Percentiles rank a stretch among this genome's conserved stretches.
These are phyloP conservation scores for Nannizziopsis barbatae DNA, from an alignment of 2,329 filamentous ascomycete genomes.

Conservation along the genomic window DNA sequence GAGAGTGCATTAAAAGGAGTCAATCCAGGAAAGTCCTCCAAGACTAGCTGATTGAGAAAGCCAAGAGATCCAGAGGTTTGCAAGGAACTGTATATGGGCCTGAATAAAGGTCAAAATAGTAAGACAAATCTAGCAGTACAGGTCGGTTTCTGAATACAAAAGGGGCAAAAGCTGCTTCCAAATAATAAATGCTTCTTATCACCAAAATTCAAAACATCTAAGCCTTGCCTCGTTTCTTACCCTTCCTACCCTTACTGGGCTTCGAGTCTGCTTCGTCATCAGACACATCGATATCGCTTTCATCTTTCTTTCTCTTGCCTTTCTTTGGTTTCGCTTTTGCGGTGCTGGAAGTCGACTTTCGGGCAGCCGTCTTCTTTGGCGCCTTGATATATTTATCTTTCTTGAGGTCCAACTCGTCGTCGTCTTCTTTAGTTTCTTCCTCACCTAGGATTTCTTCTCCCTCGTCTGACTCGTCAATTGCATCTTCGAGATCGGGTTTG, in stretches of 20 bases:
- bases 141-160: no score
- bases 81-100: no score
- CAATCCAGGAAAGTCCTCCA: no score
- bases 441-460: slow-evolving; percentile 51
- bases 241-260: slow-evolving; percentile 37
- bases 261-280: slow-evolving; percentile 43
- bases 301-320: slow-evolving; percentile 25
- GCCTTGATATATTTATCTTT: slow-evolving; percentile 95
- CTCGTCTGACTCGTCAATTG: slow-evolving; percentile 79
- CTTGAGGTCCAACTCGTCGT: slow-evolving; percentile 70
- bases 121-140: no score
- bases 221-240: slow-evolving; percentile 5
- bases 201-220: background rate
- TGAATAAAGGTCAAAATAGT: no score
- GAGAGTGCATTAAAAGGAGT: no score
- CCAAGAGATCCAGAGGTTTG: no score
- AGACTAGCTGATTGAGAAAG: no score
- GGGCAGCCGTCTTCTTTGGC: slow-evolving; percentile 55
- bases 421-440: slow-evolving; percentile 48
- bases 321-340: slow-evolving; percentile 22
- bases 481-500: slow-evolving; percentile 88
- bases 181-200: background rate
- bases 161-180: no score
- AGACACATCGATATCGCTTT: slow-evolving; percentile 28
- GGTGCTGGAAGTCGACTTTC: slow-evolving; percentile 36